Evolutionary conservation across 495 filamentous ascomycete species (phyloP).

Genomic region (Cairneyella variabilis): DNA sequence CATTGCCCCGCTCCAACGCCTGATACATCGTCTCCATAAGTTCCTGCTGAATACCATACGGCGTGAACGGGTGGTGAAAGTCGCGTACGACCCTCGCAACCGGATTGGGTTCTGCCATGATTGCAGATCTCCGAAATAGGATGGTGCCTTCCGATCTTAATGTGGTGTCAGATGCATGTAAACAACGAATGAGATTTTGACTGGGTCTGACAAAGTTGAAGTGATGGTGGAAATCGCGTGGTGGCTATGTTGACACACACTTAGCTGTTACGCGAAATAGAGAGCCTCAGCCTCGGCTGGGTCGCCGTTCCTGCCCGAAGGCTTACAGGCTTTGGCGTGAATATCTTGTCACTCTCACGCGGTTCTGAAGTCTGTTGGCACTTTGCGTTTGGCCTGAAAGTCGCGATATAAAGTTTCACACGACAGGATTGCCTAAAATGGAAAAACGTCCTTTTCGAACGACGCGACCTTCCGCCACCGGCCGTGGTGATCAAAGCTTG

Average conservation of each 20-base stretch:
- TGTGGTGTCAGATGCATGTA: background rate
- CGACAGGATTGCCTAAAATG: no score
- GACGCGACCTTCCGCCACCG: background rate
- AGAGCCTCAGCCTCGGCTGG: constrained; percentile 1
- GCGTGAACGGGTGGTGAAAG: constrained; percentile 89
- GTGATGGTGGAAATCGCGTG: constrained; percentile 2
- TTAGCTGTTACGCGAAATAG: background rate
- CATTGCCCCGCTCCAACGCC: constrained; percentile 74
- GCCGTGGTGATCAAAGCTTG: background rate
- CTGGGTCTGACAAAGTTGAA: background rate
- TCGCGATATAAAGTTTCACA: no score
- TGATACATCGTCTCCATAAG: constrained; percentile 88
- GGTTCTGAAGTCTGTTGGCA: no score
- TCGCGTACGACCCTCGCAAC: background rate
- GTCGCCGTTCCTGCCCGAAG: background rate
- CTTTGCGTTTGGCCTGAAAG: no score
- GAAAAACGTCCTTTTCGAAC: no score
- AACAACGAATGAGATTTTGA: background rate
- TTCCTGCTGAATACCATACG: constrained; percentile 83
- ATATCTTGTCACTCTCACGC: no score
- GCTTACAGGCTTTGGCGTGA: no score
- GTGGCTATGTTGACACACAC: constrained; percentile 7
- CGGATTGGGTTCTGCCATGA: background rate
- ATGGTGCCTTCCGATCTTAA: background rate
- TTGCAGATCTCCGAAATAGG: background rate